Percentiles rank a stretch among this genome's conserved stretches.
phyloP scores from a whole-genome alignment of 169 alveolate genomes.

The Perkinsus olseni region DNA sequence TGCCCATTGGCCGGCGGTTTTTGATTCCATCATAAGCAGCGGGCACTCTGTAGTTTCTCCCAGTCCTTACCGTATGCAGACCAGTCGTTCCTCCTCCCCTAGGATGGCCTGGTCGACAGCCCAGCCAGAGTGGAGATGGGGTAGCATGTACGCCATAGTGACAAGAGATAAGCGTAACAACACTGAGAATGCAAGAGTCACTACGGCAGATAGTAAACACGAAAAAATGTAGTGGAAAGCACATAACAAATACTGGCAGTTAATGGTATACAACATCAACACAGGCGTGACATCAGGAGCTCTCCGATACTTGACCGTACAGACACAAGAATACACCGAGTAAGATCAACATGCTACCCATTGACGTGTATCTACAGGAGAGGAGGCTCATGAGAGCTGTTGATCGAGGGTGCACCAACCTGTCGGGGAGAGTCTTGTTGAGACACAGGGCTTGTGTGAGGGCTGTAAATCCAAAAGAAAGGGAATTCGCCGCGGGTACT shows the following conservation, averaged over 20 bases:
- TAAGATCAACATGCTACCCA: not conserved
- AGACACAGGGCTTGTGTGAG: not conserved
- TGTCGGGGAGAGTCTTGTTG: not conserved
- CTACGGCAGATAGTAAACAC: not conserved
- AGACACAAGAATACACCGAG: not conserved
- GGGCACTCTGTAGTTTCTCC: not conserved
- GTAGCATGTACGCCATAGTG: slow-evolving; percentile 93
- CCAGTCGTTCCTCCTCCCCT: slow-evolving; percentile 92
- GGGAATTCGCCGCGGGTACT: not conserved
- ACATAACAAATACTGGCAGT: not conserved
- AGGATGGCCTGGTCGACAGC: slow-evolving; percentile 95
- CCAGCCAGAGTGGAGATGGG: slow-evolving; percentile 96
- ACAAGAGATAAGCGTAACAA: not conserved
- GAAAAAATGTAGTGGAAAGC: not conserved
- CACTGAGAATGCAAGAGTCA: not conserved
- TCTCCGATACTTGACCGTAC: not conserved
- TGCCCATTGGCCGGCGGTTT: not conserved
- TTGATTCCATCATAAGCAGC: not conserved
- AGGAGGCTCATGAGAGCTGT: not conserved
- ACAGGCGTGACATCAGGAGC: not conserved
- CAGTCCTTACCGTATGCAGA: slow-evolving; percentile 29
- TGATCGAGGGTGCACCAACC: not conserved
- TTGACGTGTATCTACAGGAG: not conserved
- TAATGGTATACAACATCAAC: not conserved
- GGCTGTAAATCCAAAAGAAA: not conserved